Percentiles rank a stretch among this genome's conserved stretches.
These are phyloP conservation scores for Candida xyloterini DNA, from an alignment of 805 yeast species.

Conservation along the genomic window DNA sequence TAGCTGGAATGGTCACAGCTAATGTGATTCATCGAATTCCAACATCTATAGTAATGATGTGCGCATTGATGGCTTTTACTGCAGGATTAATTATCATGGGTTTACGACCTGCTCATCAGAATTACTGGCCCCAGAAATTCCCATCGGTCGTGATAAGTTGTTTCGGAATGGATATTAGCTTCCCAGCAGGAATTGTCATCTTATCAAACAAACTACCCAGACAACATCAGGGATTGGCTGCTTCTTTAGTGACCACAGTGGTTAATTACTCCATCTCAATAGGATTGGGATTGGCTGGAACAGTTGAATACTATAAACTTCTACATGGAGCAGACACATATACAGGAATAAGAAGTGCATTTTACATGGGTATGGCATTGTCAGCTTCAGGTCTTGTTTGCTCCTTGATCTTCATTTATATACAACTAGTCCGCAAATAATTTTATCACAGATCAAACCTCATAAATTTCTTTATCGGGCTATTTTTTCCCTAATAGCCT, in stretches of 20 bases:
- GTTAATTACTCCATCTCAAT: constrained; percentile 70
- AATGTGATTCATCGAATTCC: constrained; percentile 42
- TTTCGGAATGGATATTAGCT: constrained; percentile 77
- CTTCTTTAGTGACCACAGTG: constrained; percentile 66
- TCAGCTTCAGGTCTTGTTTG: constrained; percentile 45
- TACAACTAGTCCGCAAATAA: constrained; percentile 5
- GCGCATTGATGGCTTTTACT: constrained; percentile 52
- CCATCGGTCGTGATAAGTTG: constrained; percentile 54
- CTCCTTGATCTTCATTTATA: constrained; percentile 7
- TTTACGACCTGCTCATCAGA: constrained; percentile 55
- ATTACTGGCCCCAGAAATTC: constrained; percentile 56
- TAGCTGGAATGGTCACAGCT: constrained; percentile 55
- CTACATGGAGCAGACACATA: constrained; percentile 29
- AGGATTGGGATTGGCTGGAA: constrained; percentile 69
- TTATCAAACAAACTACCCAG: constrained; percentile 58
- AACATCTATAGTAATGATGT: constrained; percentile 48
- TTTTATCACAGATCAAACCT: not conserved
- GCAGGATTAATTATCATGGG: constrained; percentile 53
- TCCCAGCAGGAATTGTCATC: constrained; percentile 69
- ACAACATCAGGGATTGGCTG: constrained; percentile 74
- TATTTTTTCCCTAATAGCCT: not conserved
- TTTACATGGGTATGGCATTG: constrained; percentile 60
- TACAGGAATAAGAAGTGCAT: constrained; percentile 53
- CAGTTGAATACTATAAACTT: constrained; percentile 50
- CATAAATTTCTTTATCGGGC: not conserved